These are phyloP conservation scores for Yarrowia alimentaria DNA, from an alignment of 805 yeast species.

Conservation along the genomic window DNA sequence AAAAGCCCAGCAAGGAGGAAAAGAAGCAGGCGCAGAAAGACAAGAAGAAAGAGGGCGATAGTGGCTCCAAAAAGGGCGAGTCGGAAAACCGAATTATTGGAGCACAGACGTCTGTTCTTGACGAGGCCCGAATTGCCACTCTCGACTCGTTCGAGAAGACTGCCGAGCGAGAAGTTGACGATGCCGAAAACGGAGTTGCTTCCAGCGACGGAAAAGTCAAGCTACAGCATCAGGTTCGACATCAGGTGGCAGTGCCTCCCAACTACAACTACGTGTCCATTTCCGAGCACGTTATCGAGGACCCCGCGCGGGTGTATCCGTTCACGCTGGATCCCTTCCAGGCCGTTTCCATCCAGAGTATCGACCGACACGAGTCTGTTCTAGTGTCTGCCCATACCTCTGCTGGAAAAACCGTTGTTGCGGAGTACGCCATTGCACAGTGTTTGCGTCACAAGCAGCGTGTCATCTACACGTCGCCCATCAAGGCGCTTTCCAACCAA, in stretches of 20 bases:
- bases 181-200: constrained; percentile 45
- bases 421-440: constrained; percentile 95
- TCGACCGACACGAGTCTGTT: constrained; percentile 91
- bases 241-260: constrained; percentile 95
- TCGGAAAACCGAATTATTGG: no score
- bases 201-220: constrained; percentile 47
- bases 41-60: neutral
- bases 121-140: constrained; percentile 5
- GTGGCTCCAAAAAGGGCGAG: no score
- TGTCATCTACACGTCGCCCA: constrained; percentile 93
- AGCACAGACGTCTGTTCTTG: neutral
- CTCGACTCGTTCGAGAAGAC: constrained; percentile 79
- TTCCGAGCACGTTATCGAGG: constrained; percentile 74
- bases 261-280: constrained; percentile 85
- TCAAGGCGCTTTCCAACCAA: constrained; percentile 91
- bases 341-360: constrained; percentile 93
- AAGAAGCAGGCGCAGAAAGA: neutral
- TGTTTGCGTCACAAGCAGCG: constrained; percentile 88
- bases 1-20: neutral
- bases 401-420: constrained; percentile 96
- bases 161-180: constrained; percentile 76
- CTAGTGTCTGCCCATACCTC: constrained; percentile 97
- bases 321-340: constrained; percentile 96
- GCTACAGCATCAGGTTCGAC: constrained; percentile 90
- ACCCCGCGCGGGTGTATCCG: constrained; percentile 85